These are phyloP conservation scores for Salvia miltiorrhiza DNA, from an alignment of 257 asterid species.

Conservation along the genomic window DNA sequence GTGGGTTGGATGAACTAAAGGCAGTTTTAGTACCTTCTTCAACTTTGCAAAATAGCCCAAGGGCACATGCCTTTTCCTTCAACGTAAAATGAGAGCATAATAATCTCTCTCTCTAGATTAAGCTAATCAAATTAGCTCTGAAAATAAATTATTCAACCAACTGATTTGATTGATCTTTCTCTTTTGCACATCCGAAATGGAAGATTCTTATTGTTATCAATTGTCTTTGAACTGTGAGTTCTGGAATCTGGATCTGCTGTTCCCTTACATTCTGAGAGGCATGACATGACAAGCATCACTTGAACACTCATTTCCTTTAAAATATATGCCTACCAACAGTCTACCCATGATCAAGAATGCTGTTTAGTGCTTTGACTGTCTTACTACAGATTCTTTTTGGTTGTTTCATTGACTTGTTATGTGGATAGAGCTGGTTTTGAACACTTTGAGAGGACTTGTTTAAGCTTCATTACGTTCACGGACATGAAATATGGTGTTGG, in stretches of 20 bases:
- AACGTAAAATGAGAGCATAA: not conserved
- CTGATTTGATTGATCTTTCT: not conserved
- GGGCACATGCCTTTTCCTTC: not conserved
- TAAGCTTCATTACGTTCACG: not conserved
- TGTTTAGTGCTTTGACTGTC: not conserved
- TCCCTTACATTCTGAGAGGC: not conserved
- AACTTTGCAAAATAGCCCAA: not conserved
- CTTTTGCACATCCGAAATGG: not conserved
- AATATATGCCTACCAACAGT: not conserved
- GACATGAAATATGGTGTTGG: not conserved
- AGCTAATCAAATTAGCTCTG: not conserved
- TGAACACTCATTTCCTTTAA: not conserved
- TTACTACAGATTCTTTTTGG: not conserved
- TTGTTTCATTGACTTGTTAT: not conserved
- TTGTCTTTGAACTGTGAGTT: conserved; percentile 4
- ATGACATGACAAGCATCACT: not conserved
- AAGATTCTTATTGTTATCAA: not conserved
- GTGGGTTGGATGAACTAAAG: not conserved
- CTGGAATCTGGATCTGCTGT: not conserved
- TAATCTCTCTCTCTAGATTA: not conserved
- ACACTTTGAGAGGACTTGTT: not conserved
- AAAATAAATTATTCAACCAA: not conserved
- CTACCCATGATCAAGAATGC: not conserved
- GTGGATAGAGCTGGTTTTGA: not conserved
- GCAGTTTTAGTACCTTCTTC: not conserved